A percentile compares a stretch with the other conserved stretches of the same genome.
These are phyloP conservation scores for Stramenopiles sp. DNA, from an alignment of 352 stramenopile genomes.

Conservation along the genomic window DNA sequence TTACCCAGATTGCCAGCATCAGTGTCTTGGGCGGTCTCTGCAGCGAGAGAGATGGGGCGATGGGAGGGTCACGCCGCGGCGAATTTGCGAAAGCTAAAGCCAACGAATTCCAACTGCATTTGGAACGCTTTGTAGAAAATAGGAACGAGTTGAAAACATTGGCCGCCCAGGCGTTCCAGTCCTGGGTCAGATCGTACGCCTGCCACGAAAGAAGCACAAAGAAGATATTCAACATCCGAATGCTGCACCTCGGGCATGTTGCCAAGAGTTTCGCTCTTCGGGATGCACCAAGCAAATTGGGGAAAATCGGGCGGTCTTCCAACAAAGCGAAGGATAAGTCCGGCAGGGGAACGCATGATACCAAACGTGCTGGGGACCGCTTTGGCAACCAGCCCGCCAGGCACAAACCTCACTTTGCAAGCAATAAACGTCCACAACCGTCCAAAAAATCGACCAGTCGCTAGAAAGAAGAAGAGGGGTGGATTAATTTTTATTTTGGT, in stretches of 20 bases:
- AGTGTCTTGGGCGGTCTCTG: neutral
- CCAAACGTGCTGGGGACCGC: too few species aligned
- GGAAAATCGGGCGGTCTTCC: neutral
- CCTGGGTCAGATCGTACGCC: constrained; percentile 72
- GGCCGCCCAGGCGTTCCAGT: constrained; percentile 65
- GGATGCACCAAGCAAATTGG: constrained; percentile 31
- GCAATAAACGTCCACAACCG: too few species aligned
- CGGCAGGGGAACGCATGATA: too few species aligned
- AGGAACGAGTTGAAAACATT: constrained; percentile 42
- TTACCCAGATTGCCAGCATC: constrained; percentile 42
- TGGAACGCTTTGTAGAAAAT: constrained; percentile 3
- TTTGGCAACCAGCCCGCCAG: too few species aligned
- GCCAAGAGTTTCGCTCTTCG: constrained; percentile 71
- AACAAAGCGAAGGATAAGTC: constrained; percentile 50
- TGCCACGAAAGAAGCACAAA: constrained; percentile 65
- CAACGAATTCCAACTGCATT: neutral
- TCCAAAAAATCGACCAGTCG: too few species aligned
- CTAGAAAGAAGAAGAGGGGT: too few species aligned
- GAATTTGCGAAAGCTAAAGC: neutral
- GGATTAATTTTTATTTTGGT: too few species aligned
- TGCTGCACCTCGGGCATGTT: constrained; percentile 75
- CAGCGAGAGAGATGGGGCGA: neutral
- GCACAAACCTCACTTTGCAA: too few species aligned
- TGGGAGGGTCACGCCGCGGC: neutral
- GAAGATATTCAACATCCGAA: constrained; percentile 70